Evolutionary conservation across 176 grass and related monocot genomes (phyloP).

Genomic region (Zizania latifolia): DNA sequence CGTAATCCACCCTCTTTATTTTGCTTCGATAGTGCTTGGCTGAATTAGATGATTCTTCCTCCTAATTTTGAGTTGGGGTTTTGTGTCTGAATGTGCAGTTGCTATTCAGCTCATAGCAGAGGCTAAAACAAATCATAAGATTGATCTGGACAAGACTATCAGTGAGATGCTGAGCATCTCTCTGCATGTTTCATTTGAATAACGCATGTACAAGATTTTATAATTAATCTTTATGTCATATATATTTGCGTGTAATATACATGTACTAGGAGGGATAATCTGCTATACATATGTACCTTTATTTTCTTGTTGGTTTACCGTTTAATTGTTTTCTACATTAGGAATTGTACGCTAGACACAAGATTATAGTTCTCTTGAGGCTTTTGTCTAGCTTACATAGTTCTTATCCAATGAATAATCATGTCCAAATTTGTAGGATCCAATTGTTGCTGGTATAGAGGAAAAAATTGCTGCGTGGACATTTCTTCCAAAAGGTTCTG

Average conservation of each 20-base stretch:
- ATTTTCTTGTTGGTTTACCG: not conserved
- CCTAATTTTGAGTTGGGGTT: not conserved
- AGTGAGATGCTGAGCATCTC: too few species aligned
- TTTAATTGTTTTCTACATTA: too few species aligned
- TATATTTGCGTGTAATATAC: not conserved
- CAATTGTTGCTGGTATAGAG: slow-evolving; percentile 81
- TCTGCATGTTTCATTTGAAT: too few species aligned
- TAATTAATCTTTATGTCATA: not conserved
- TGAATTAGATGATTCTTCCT: not conserved
- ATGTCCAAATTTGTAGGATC: slow-evolving; percentile 55
- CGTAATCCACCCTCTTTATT: not conserved
- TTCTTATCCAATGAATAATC: slow-evolving; percentile 25
- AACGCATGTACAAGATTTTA: too few species aligned
- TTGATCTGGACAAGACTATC: not conserved
- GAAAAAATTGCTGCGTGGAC: slow-evolving; percentile 96
- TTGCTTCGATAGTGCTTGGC: not conserved
- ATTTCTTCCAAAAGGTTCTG: slow-evolving; percentile 96
- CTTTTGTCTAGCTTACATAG: not conserved
- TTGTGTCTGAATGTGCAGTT: not conserved
- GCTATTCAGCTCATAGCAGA: not conserved
- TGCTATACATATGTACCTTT: not conserved
- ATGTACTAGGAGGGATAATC: not conserved
- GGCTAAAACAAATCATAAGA: not conserved
- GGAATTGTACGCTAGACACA: too few species aligned
- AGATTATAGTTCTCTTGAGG: not conserved